A percentile compares a stretch with the other conserved stretches of the same genome.
These are phyloP conservation scores for Xerocomus minutiporus DNA, from an alignment of 1,284 basidiomycete genomes.

Conservation along the genomic window DNA sequence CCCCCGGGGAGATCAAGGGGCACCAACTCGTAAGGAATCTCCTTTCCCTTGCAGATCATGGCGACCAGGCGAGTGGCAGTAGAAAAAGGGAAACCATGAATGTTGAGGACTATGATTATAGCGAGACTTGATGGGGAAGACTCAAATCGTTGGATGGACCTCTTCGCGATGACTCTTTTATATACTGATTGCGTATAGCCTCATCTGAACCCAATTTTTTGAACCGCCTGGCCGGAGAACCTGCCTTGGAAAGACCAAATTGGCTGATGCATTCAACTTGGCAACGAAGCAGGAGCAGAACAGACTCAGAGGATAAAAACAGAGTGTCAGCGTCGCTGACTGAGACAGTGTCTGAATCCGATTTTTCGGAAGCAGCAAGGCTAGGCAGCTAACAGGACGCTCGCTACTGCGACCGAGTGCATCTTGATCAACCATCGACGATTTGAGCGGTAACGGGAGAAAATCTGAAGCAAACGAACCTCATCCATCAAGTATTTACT, in stretches of 20 bases:
- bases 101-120: constrained; percentile 45
- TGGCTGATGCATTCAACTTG: background rate
- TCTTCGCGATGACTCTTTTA: background rate
- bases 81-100: constrained; percentile 41
- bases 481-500: too few species aligned
- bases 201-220: background rate
- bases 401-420: too few species aligned
- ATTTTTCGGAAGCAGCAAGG: background rate
- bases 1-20: constrained; percentile 39
- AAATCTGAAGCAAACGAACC: too few species aligned
- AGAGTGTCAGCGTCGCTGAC: background rate
- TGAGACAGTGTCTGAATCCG: too few species aligned
- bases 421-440: too few species aligned
- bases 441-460: too few species aligned
- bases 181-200: background rate
- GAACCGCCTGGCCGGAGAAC: background rate
- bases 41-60: constrained; percentile 46
- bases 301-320: background rate
- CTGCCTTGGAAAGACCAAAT: background rate
- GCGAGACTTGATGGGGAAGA: background rate
- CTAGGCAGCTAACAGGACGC: too few species aligned
- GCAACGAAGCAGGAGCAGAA: background rate
- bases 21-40: constrained; percentile 47
- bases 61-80: constrained; percentile 48
- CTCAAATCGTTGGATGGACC: background rate